Base-by-base conservation (phyloP, 2,329 filamentous ascomycete genomes). In the Beauveria sp. region DNA sequence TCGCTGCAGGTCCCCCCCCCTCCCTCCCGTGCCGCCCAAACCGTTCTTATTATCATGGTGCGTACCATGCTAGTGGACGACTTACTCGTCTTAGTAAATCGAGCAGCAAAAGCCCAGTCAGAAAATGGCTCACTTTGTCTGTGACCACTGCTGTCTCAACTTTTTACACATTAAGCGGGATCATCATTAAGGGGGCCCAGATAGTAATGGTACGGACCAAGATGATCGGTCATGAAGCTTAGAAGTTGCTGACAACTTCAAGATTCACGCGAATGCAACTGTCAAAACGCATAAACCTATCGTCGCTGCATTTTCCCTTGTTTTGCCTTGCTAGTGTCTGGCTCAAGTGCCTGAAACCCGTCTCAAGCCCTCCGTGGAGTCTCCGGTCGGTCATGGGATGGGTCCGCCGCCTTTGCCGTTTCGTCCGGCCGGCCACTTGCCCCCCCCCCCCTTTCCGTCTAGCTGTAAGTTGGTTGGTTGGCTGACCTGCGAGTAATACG, bases 381-480 rank as follows among this genome's bases (percentile, higher is more conserved):
- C 37, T 54, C 57, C 50, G 57, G 22, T 18, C 16, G 14, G 52
- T 43, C 37, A 16, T 53, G 20, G 48, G 48, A 53, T 59, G 56
- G 56, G 56, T 44, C 57, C 53, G 57, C 57, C 57, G 57, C 57
- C 57, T 47, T 59, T 59, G 57, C 57, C 57, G 57, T 59, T 43
- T 59, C 50, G 48, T 59, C 56, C 48, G 57, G n/a, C 48, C 57
- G 28, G 48, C 47, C 26, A 43, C 44, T 58, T 24, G 34, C 26
- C 24, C 37, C 52, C 18, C 14, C 52, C 51, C 37, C 52, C 18
- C 14, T 40, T 34, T 43, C 37, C 34, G 16, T 37, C 9, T 37
- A 34, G 44, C 28, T 26, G 47, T 26, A 28, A 12, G 54, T 34
- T 47, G 54, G 43, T 34, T 47, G 54, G 40, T 16, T 57, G 22